Evolutionary conservation across 768 basidiomycete genomes (phyloP).

Genomic region (Tylopilus subfusipes): DNA sequence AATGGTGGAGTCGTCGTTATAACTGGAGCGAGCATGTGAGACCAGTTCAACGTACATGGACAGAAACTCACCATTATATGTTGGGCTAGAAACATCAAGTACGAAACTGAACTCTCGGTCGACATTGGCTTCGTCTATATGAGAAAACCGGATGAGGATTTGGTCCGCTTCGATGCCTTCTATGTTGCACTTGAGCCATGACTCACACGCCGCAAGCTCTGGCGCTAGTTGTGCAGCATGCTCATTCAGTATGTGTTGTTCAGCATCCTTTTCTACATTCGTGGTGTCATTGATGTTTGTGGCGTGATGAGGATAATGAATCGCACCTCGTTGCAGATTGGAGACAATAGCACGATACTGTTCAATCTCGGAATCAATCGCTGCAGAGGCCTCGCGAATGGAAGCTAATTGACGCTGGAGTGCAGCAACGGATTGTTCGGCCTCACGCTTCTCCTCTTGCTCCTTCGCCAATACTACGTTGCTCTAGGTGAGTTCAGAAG

Average conservation of each 20-base stretch:
- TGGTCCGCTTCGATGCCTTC: slow-evolving; percentile 75
- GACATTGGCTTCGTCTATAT: slow-evolving; percentile 55
- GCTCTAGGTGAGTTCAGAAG: background rate
- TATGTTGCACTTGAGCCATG: slow-evolving; percentile 57
- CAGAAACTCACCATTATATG: slow-evolving; percentile 58
- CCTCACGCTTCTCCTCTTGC: slow-evolving; percentile 69
- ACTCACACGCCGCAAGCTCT: slow-evolving; percentile 57
- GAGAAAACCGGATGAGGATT: slow-evolving; percentile 69
- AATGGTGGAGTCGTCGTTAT: slow-evolving; percentile 75
- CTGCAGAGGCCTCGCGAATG: slow-evolving; percentile 54
- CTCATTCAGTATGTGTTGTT: slow-evolving; percentile 51
- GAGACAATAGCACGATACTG: slow-evolving; percentile 61
- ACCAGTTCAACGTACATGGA: background rate
- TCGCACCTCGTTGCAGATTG: slow-evolving; percentile 63
- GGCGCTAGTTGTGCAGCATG: slow-evolving; percentile 51
- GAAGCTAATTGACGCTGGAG: slow-evolving; percentile 66
- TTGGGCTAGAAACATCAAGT: slow-evolving; percentile 61
- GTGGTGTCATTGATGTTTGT: background rate
- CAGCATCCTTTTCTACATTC: slow-evolving; percentile 60
- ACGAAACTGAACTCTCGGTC: slow-evolving; percentile 70
- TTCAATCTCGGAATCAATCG: slow-evolving; percentile 68
- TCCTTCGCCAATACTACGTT: slow-evolving; percentile 59
- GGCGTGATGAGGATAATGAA: background rate
- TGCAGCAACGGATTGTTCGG: slow-evolving; percentile 55
- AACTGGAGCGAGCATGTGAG: slow-evolving; percentile 43